Base-by-base conservation (phyloP, 169 alveolate species). In the Cryptosporidium canis region DNA sequence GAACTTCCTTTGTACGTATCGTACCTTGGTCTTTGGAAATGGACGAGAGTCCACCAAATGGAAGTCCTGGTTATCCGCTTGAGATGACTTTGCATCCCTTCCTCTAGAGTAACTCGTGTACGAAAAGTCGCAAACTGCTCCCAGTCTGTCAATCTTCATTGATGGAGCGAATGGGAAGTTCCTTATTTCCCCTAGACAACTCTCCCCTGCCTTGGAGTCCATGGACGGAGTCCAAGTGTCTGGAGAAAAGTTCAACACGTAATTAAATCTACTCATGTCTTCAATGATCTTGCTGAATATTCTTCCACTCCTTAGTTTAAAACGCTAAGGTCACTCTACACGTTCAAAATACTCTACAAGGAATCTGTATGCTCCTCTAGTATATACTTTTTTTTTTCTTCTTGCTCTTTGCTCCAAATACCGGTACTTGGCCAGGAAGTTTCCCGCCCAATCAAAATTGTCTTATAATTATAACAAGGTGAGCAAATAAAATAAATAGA, bases 91-190 rank as follows among this genome's bases (percentile, higher is more conserved):
- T 24, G 87, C 51, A 18, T 77, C 87, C 18, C 87, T 35, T 16
- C 72, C 71, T 39, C 87, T 77, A 16, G 87, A 77, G 83, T 94
- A 93, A 47, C 91, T 93, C 71, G 92, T 84, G 82, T 68, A 91
- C 3, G 96, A 93, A 83, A 94, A 94, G 85, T 94, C 96, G 35
- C 96, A 94, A n/a, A 93, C 91, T 41, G 92, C 90, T 29, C 94
- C 93, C 77, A 92, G 94, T 37, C 92, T 91, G 51, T 94, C 96
- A 48, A 93, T 66, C 91, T 93, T 94, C 91, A 94, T 90, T 2
- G 92, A 90, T 3, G 96, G 96, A 58, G 94, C 96, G 66, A 94
- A 93, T 55, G 95, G 96, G 55, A 92, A 90, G 58, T 91, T 85
- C 83, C 90, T 92, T 64, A 94, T 82, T 18, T 93, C 87, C 3